These are phyloP conservation scores for Apocynum venetum DNA, from an alignment of 257 asterid species.

Conservation along the genomic window DNA sequence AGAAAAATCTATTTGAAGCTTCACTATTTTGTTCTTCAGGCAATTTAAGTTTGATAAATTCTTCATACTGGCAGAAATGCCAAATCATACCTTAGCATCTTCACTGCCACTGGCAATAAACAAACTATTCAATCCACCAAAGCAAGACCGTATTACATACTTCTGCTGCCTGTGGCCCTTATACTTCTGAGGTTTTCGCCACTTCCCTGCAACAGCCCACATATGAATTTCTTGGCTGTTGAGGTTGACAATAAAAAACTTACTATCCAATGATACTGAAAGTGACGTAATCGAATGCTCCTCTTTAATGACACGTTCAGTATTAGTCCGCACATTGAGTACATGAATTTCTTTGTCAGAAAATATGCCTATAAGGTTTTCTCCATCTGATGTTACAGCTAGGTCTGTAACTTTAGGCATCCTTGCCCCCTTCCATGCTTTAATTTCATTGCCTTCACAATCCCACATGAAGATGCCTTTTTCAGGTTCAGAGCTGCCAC, in stretches of 20 bases:
- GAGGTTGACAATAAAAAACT: conserved; percentile 74
- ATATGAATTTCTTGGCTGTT: conserved; percentile 92
- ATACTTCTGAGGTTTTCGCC: conserved; percentile 52
- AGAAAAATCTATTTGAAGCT: neutral
- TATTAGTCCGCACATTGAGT: conserved; percentile 49
- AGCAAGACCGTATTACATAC: conserved; percentile 94
- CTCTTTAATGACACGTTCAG: conserved; percentile 69
- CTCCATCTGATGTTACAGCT: conserved; percentile 87
- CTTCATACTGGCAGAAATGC: neutral
- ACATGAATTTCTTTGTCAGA: conserved; percentile 80
- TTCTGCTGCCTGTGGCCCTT: conserved; percentile 74
- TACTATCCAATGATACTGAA: conserved; percentile 70
- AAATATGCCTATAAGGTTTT: conserved; percentile 69
- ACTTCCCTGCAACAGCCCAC: conserved; percentile 67
- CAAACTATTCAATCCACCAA: conserved; percentile 71
- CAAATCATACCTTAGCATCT: conserved; percentile 67
- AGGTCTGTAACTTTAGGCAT: conserved; percentile 91
- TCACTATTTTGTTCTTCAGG: neutral
- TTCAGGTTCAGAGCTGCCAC: conserved; percentile 86
- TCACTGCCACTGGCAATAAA: conserved; percentile 95
- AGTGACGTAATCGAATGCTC: conserved; percentile 77
- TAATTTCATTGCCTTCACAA: conserved; percentile 73
- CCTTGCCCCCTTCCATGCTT: conserved; percentile 85
- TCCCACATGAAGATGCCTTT: conserved; percentile 97
- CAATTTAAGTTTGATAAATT: neutral